phyloP scores from a whole-genome alignment of 139 green algal species.

The Picochlorum sp. region DNA sequence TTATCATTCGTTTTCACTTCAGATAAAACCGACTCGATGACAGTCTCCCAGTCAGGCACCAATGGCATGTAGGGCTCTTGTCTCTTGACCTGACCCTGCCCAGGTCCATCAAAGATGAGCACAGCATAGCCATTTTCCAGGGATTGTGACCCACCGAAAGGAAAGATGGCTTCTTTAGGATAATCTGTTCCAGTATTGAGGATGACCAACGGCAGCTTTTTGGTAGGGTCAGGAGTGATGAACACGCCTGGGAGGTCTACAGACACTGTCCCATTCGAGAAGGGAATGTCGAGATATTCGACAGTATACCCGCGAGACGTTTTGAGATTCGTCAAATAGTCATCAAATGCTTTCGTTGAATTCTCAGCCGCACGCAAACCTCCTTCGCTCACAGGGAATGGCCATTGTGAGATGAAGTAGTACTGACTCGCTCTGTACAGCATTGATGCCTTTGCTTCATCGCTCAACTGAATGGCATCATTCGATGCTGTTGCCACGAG shows the following conservation, averaged over 20 bases:
- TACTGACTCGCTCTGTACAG: constrained; percentile 4
- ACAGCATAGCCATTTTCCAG: not conserved
- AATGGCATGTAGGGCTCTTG: not conserved
- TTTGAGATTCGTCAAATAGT: not conserved
- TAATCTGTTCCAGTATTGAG: constrained; percentile 2
- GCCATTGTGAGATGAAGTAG: constrained; percentile 2
- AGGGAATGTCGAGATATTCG: not conserved
- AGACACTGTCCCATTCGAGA: not conserved
- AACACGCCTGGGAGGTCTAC: not conserved
- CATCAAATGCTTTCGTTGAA: not conserved
- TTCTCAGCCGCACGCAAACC: not conserved
- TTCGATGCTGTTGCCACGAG: not conserved
- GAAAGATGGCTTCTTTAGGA: not conserved
- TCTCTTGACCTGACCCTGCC: not conserved
- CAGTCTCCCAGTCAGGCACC: not conserved
- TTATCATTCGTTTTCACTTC: not conserved
- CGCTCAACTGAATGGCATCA: not conserved
- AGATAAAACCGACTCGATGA: not conserved
- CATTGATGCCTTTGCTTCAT: not conserved
- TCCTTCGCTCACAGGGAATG: constrained; percentile 4
- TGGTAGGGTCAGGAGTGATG: not conserved
- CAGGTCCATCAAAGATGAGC: not conserved
- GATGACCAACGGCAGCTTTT: not conserved
- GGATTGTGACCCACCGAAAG: not conserved
- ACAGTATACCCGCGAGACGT: not conserved